phyloP scores from a whole-genome alignment of 768 basidiomycete genomes.

The Phlegmacium glaucopus region DNA sequence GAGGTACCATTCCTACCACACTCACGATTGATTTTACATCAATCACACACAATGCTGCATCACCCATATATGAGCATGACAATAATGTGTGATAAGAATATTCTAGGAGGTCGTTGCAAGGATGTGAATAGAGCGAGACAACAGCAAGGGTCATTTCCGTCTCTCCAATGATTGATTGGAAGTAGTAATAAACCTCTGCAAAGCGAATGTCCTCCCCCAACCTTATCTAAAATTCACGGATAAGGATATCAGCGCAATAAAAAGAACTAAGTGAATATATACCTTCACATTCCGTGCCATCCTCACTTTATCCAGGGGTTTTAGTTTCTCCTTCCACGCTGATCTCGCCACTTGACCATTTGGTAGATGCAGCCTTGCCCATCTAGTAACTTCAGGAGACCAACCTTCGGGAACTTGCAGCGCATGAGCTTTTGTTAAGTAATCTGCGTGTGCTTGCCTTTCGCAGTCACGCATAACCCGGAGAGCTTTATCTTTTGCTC shows the following conservation, averaged over 20 bases:
- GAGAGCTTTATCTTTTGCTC: constrained; percentile 12
- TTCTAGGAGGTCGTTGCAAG: constrained; percentile 1
- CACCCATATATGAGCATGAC: background rate
- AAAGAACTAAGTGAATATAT: background rate
- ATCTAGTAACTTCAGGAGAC: constrained; percentile 10
- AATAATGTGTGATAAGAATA: background rate
- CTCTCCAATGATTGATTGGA: background rate
- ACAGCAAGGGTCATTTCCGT: constrained; percentile 3
- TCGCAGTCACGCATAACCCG: background rate
- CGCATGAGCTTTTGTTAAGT: background rate
- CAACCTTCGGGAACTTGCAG: background rate
- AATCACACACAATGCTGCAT: constrained; percentile 1
- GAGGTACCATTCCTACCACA: constrained; percentile 11
- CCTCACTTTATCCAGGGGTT: constrained; percentile 15
- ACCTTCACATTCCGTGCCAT: constrained; percentile 33
- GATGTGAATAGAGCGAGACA: constrained; percentile 5
- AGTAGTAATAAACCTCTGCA: constrained; percentile 13
- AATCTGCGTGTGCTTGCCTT: constrained; percentile 3
- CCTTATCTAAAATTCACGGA: too few relatives aligned
- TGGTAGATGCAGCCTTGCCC: constrained; percentile 31
- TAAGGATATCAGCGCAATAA: too few relatives aligned
- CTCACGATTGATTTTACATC: constrained; percentile 3
- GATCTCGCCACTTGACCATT: constrained; percentile 34
- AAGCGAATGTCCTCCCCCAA: background rate
- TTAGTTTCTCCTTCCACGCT: constrained; percentile 27